A percentile compares a stretch with the other conserved stretches of the same genome.
phyloP scores from a whole-genome alignment of 768 basidiomycete species.

The Boletus eberwhitei region DNA sequence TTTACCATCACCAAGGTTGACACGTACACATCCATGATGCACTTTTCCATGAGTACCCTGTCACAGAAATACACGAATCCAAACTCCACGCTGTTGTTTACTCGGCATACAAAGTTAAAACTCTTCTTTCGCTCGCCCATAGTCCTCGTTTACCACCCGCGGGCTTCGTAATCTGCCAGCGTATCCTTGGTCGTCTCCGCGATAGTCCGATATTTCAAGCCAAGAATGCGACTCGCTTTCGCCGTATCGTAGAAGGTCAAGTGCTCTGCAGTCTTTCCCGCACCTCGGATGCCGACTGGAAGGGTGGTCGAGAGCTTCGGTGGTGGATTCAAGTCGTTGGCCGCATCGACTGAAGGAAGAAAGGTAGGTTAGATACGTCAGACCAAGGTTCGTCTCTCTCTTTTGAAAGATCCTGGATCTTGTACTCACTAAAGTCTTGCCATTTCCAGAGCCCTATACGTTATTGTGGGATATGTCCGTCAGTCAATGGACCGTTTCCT shows the following conservation, averaged over 20 bases:
- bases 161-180: conserved; percentile 41
- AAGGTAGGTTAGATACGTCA: not conserved
- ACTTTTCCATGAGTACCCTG: not conserved
- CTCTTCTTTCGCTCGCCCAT: not conserved
- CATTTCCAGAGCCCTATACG: conserved; percentile 27
- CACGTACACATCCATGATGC: not conserved
- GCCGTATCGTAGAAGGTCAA: conserved; percentile 30
- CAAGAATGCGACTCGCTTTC: conserved; percentile 41
- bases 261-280: conserved; percentile 27
- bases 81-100: not conserved
- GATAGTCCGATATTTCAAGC: conserved; percentile 39
- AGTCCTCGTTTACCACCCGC: conserved; percentile 35
- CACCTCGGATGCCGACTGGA: conserved; percentile 35
- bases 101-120: not conserved
- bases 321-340: conserved; percentile 33
- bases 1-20: not conserved
- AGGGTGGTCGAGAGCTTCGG: conserved; percentile 29
- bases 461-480: not conserved
- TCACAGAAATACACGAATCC: not conserved
- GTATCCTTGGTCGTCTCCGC: conserved; percentile 41
- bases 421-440: conserved; percentile 30
- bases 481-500: not conserved
- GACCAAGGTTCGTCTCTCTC: not conserved
- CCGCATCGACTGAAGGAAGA: conserved; percentile 33
- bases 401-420: not conserved